These are phyloP conservation scores for Xenoacremonium recifei DNA, from an alignment of 2,329 filamentous ascomycete species.

Conservation along the genomic window DNA sequence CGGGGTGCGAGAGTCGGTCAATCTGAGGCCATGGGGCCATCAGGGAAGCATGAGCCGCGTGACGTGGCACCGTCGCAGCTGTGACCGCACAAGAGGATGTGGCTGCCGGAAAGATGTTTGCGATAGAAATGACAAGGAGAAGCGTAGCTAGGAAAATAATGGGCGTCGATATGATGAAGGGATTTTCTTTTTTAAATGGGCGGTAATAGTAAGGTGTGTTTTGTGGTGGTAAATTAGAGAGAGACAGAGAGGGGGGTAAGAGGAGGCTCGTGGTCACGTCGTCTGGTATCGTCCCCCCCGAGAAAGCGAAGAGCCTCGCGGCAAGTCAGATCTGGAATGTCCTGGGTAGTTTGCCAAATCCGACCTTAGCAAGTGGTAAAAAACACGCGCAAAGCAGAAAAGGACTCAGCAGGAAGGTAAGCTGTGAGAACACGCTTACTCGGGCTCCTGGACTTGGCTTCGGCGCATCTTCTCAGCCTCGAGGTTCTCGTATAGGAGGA, in stretches of 20 bases:
- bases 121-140: conserved; percentile 21
- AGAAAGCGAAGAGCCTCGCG: conserved; percentile 58
- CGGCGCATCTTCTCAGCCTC: conserved; percentile 99
- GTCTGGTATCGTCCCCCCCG: conserved; percentile 43
- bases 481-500: conserved; percentile 96
- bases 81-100: conserved; percentile 9
- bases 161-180: conserved; percentile 19
- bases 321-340: conserved; percentile 60
- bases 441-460: conserved; percentile 66
- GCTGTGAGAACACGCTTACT: conserved; percentile 37
- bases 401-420: conserved; percentile 21
- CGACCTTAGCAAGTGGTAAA: conserved; percentile 35
- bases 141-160: conserved; percentile 23
- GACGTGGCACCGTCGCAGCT: conserved; percentile 1
- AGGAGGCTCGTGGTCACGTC: conserved; percentile 40
- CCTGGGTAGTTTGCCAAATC: conserved; percentile 50
- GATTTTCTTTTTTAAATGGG: conserved; percentile 23
- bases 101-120: conserved; percentile 12
- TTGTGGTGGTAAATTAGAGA: no score
- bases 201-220: no score
- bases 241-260: conserved; percentile 11
- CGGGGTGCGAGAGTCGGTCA: conserved; percentile 18
- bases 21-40: conserved; percentile 13
- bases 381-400: conserved; percentile 29
- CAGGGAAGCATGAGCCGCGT: conserved; percentile 5